Percentiles rank a stretch among this genome's conserved stretches.
These are phyloP conservation scores for Tylopilus sp. DNA, from an alignment of 768 basidiomycete species.

Conservation along the genomic window DNA sequence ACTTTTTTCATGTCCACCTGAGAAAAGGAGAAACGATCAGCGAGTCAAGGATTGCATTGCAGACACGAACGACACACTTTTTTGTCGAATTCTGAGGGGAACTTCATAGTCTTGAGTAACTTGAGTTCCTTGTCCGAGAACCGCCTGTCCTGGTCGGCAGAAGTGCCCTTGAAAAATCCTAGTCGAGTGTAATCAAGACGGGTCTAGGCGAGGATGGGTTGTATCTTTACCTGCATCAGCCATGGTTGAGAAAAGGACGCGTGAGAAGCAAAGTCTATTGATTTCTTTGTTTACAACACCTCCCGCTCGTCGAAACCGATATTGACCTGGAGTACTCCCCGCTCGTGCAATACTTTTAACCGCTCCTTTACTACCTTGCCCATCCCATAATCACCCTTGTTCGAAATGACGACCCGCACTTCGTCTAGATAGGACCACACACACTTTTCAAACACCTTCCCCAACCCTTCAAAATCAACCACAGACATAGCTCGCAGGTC, in stretches of 20 bases:
- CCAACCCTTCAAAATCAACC: constrained; percentile 28
- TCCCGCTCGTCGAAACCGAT: constrained; percentile 33
- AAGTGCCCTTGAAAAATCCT: constrained; percentile 91
- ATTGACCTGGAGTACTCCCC: constrained; percentile 27
- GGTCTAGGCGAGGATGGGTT: neutral
- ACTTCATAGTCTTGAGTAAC: constrained; percentile 85
- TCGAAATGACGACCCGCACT: constrained; percentile 29
- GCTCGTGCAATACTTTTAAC: constrained; percentile 17
- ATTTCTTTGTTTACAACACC: constrained; percentile 15
- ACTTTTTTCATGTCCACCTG: constrained; percentile 96
- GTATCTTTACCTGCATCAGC: constrained; percentile 52
- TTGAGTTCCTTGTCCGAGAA: constrained; percentile 95
- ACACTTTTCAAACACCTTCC: no score
- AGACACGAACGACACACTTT: constrained; percentile 48
- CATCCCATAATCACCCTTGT: constrained; percentile 27
- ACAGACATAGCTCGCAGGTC: constrained; percentile 27
- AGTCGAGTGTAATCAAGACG: constrained; percentile 7
- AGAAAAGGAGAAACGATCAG: neutral
- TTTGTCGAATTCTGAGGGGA: constrained; percentile 84
- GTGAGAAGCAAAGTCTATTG: constrained; percentile 18
- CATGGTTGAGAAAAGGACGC: constrained; percentile 36
- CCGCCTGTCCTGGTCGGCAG: constrained; percentile 85
- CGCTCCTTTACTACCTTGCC: constrained; percentile 24
- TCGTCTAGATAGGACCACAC: constrained; percentile 9
- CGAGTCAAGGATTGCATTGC: neutral